These are phyloP conservation scores for Rhododendron vialii DNA, from an alignment of 148 eudicot species.

Conservation along the genomic window DNA sequence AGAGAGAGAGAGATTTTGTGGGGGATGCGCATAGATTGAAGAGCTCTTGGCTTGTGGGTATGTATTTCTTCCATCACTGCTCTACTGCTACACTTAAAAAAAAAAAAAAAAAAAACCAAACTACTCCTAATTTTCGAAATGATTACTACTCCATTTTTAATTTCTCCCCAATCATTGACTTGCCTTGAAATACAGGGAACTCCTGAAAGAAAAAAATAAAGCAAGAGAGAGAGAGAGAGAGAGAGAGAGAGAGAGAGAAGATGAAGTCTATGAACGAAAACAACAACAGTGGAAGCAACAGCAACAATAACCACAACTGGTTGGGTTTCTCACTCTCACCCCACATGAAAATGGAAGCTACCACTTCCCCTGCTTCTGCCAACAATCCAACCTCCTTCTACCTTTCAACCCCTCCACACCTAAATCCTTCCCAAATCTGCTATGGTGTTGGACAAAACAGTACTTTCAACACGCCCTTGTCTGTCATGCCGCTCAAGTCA, in stretches of 20 bases:
- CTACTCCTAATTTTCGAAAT: slow-evolving; percentile 6
- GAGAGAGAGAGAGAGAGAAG: slow-evolving; percentile 4
- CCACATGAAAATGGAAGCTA: slow-evolving; percentile 36
- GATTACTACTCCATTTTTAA: slow-evolving; percentile 28
- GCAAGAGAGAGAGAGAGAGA: not conserved
- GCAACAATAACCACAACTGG: slow-evolving; percentile 26
- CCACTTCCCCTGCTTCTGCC: slow-evolving; percentile 17
- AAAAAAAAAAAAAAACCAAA: not conserved
- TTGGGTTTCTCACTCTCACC: slow-evolving; percentile 45
- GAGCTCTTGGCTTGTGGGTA: slow-evolving; percentile 20
- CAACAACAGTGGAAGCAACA: slow-evolving; percentile 10
- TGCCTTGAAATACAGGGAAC: slow-evolving; percentile 14
- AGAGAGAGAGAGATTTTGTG: slow-evolving; percentile 10
- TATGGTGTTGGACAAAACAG: slow-evolving; percentile 46
- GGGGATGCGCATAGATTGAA: slow-evolving; percentile 11
- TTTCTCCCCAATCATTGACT: slow-evolving; percentile 35
- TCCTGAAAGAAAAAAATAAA: not conserved
- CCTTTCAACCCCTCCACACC: slow-evolving; percentile 21
- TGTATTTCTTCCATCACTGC: slow-evolving; percentile 18
- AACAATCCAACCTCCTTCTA: slow-evolving; percentile 23
- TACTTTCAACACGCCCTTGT: slow-evolving; percentile 35
- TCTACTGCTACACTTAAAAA: not conserved
- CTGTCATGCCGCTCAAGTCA: slow-evolving; percentile 88
- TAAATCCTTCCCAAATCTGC: slow-evolving; percentile 29
- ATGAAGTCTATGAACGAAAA: slow-evolving; percentile 54